Evolutionary conservation across 176 grass and related monocot genomes (phyloP).

Genomic region (Phyllostachys edulis): DNA sequence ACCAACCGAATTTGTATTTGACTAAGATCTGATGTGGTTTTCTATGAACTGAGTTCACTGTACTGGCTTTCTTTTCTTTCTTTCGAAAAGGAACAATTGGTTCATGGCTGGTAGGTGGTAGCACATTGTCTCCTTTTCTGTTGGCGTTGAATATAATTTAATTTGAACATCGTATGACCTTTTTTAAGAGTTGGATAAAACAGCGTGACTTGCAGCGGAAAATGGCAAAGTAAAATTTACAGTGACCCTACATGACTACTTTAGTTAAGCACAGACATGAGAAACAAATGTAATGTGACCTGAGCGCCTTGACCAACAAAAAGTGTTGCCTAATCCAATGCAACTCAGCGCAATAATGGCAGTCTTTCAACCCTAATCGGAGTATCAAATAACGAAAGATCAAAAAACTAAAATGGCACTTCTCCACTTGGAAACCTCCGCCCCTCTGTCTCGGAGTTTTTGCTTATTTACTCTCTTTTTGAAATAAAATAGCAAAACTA

Average conservation of each 20-base stretch:
- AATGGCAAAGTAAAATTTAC: not conserved
- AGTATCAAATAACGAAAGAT: too few species aligned
- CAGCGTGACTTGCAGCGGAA: not conserved
- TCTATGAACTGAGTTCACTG: not conserved
- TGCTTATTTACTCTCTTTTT: too few species aligned
- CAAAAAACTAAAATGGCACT: too few species aligned
- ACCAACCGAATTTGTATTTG: constrained; percentile 20
- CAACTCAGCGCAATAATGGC: not conserved
- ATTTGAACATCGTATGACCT: not conserved
- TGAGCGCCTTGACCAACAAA: not conserved
- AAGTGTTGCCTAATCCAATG: not conserved
- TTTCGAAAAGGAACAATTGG: not conserved
- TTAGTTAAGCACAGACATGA: not conserved
- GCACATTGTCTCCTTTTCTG: not conserved
- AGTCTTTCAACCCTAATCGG: not conserved
- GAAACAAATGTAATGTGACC: not conserved
- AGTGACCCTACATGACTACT: not conserved
- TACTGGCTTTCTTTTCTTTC: not conserved
- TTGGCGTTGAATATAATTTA: not conserved
- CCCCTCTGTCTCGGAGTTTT: too few species aligned
- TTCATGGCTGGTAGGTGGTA: constrained; percentile 23
- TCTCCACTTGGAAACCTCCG: too few species aligned
- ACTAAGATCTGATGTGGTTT: not conserved
- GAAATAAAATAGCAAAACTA: too few species aligned
- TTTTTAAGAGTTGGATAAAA: not conserved